Evolutionary conservation across 768 basidiomycete genomes (phyloP), one percentile per base, ranked within the genome.

Genomic region (Pleurotus citrinopileatus): DNA sequence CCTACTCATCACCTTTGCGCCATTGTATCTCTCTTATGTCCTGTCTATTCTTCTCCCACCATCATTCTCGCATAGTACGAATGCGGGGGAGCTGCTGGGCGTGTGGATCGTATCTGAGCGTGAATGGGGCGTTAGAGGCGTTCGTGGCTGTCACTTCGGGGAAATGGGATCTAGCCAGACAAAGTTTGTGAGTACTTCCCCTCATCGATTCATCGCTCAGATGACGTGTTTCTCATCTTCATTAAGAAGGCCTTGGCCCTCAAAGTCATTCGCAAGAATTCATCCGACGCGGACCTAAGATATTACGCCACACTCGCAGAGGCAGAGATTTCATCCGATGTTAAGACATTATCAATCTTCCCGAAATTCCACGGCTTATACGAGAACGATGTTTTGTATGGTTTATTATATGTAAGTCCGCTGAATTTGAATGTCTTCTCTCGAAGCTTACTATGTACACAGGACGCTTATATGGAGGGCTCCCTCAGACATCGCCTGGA

Each of bases 101-200:
- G 83, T 87, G 1, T 99, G 94, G 82, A 69, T 92, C 20, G 74
- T 96, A 95, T 61, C 87, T 99, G 62, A 89, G 89, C 4, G 70
- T 93, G 59, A 99, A 99, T 64, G 97, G 97, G 2, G 81, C 91
- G 0, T 71, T 96, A 15, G 97, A 99, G 65, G 92, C 95, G 0
- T 95, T 97, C 67, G 77, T 96, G 60, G 83, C 89, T 2, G 87
- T 91, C 52, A 84, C 86, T 1, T 90, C 93, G 1, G 75, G 77
- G 1, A 76, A 87, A 0, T 60, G 67, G 1, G 87, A 94, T 66
- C 69, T 99, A 8, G 81, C 73, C 43, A 66, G 64, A 5, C 94
- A 96, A 67, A 88, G 85, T 61, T 74, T 82, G 77, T 80, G 52
- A 53, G 77, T 63, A 13, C 27, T n/a, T 5, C 27, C 19, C 0